phyloP scores from a whole-genome alignment of 805 yeast species.

The Candida boidinii region DNA sequence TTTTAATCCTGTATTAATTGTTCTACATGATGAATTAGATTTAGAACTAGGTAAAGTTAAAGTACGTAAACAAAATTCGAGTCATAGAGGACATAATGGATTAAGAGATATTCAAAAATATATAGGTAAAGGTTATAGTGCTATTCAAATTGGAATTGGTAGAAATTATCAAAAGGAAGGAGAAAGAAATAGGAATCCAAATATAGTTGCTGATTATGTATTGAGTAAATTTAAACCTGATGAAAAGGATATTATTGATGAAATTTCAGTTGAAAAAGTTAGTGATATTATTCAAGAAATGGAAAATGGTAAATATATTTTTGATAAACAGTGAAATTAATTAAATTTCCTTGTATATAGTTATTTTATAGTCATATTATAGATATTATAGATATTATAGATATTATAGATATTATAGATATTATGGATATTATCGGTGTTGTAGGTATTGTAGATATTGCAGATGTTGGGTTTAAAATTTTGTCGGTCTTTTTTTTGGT shows the following conservation, averaged over 20 bases:
- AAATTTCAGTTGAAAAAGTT: slow-evolving; percentile 33
- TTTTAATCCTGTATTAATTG: slow-evolving; percentile 35
- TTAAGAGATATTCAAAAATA: slow-evolving; percentile 44
- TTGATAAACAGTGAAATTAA: slow-evolving; percentile 10
- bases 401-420: too few species aligned
- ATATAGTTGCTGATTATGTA: slow-evolving; percentile 53
- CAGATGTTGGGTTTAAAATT: too few species aligned
- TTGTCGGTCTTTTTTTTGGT: too few species aligned
- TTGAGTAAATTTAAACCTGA: slow-evolving; percentile 38
- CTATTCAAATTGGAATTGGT: slow-evolving; percentile 74
- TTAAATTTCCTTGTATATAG: too few species aligned
- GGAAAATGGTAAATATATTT: slow-evolving; percentile 18
- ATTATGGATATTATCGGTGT: too few species aligned
- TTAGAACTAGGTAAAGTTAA: slow-evolving; percentile 58
- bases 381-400: too few species aligned
- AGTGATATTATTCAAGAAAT: slow-evolving; percentile 28
- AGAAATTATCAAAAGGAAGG: slow-evolving; percentile 40
- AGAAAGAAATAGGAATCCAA: slow-evolving; percentile 13
- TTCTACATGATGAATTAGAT: slow-evolving; percentile 76
- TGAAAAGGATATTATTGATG: slow-evolving; percentile 35
- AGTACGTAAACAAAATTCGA: slow-evolving; percentile 47
- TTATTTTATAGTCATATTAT: too few species aligned
- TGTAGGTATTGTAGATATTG: too few species aligned
- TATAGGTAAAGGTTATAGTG: slow-evolving; percentile 47
- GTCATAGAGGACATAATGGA: slow-evolving; percentile 83